Percentiles rank a stretch among this genome's conserved stretches.
phyloP scores from a whole-genome alignment of 352 stramenopile genomes.

The Discostella stelligera region DNA sequence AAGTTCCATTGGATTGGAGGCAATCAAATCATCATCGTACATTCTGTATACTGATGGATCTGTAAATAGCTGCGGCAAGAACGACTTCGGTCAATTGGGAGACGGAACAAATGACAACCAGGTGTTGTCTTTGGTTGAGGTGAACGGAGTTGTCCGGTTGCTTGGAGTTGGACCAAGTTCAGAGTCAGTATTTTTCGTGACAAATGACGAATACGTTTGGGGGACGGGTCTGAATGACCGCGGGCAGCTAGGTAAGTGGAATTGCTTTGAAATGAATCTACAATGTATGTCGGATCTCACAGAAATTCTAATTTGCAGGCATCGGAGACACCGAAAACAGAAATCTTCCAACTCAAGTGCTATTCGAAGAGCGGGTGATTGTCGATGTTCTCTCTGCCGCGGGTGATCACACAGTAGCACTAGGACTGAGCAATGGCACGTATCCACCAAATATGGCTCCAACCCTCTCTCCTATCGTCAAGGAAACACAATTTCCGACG shows the following conservation, averaged over 20 bases:
- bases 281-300: not conserved
- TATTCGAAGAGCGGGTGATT: slow-evolving; percentile 24
- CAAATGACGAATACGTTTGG: slow-evolving; percentile 35
- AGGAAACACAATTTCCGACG: slow-evolving; percentile 9
- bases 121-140: slow-evolving; percentile 19
- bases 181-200: slow-evolving; percentile 48
- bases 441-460: slow-evolving; percentile 11
- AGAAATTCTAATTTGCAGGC: not conserved
- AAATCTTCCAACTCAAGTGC: slow-evolving; percentile 34
- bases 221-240: slow-evolving; percentile 43
- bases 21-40: slow-evolving; percentile 41
- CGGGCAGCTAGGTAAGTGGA: slow-evolving; percentile 31
- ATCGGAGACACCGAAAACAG: slow-evolving; percentile 37
- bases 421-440: slow-evolving; percentile 6
- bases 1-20: slow-evolving; percentile 11
- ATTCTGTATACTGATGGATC: slow-evolving; percentile 45
- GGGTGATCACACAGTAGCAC: slow-evolving; percentile 42
- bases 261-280: not conserved
- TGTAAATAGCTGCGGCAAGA: slow-evolving; percentile 39
- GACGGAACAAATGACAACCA: slow-evolving; percentile 44
- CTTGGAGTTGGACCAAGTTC: slow-evolving; percentile 39
- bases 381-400: slow-evolving; percentile 23
- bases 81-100: slow-evolving; percentile 48
- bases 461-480: slow-evolving; percentile 4
- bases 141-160: slow-evolving; percentile 21